Evolutionary conservation across 75 land plant species (phyloP).

Genomic region (Gnetum montanum): DNA sequence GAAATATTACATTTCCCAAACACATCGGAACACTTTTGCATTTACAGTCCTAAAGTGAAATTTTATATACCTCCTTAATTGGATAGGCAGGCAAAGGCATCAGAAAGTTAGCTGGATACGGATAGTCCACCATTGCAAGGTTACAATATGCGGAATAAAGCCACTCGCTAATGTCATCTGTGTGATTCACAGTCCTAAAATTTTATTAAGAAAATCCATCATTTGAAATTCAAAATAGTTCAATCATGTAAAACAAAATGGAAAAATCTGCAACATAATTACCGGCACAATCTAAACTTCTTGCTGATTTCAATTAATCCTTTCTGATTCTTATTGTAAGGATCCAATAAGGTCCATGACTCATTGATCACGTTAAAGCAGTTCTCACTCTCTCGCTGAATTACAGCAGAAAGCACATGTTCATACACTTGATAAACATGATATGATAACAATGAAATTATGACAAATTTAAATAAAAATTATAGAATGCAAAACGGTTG

Average conservation of each 20-base stretch:
- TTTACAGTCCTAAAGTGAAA: no score
- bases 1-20: no score
- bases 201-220: no score
- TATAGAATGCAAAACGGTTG: no score
- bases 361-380: constrained; percentile 70
- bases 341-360: constrained; percentile 70
- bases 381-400: constrained; percentile 68
- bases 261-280: background rate
- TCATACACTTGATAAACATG: no score
- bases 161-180: constrained; percentile 68
- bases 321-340: constrained; percentile 21
- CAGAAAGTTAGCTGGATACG: constrained; percentile 65
- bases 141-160: constrained; percentile 68
- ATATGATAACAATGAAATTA: no score
- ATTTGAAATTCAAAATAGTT: background rate
- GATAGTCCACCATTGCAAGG: constrained; percentile 89
- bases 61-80: constrained; percentile 85
- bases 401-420: constrained; percentile 3
- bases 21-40: no score
- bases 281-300: constrained; percentile 69
- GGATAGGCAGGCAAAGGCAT: constrained; percentile 90
- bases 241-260: no score
- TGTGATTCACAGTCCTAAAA: constrained; percentile 41
- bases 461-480: no score
- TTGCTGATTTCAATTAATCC: constrained; percentile 51